Conservation (phyloP, 495 filamentous ascomycete species). For the Daldinia decipiens region DNA sequence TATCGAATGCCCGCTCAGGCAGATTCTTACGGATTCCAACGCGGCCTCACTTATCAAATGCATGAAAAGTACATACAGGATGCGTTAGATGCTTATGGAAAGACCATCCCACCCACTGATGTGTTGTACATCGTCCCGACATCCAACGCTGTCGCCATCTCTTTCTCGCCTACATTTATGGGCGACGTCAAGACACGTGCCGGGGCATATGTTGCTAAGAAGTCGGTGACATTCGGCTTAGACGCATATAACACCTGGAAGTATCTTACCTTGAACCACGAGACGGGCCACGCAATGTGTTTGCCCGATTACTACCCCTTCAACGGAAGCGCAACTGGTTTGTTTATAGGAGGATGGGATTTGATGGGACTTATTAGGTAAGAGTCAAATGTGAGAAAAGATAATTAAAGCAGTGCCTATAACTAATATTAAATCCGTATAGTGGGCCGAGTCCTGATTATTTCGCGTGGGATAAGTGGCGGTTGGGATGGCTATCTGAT, state of each 20-base stretch:
- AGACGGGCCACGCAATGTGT: conserved; percentile 51
- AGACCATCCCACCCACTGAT: conserved; percentile 35
- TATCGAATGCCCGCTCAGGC: conserved; percentile 46
- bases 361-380: conserved; percentile 49
- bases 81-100: conserved; percentile 42
- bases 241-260: conserved; percentile 46
- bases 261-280: conserved; percentile 48
- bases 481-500: conserved; percentile 47
- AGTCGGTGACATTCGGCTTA: conserved; percentile 45
- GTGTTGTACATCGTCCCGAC: conserved; percentile 50
- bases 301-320: conserved; percentile 49
- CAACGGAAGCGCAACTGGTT: conserved; percentile 40
- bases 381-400: not conserved
- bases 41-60: conserved; percentile 40
- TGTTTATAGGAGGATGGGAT: conserved; percentile 50
- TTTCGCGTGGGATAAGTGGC: conserved; percentile 52
- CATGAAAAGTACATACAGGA: conserved; percentile 49
- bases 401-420: not conserved
- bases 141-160: conserved; percentile 36
- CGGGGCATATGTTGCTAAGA: conserved; percentile 40
- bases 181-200: conserved; percentile 43
- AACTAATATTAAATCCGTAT: not conserved
- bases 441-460: conserved; percentile 49
- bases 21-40: conserved; percentile 40
- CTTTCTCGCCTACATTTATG: conserved; percentile 47